Evolutionary conservation across 257 asterid species (phyloP).

Genomic region (Penstemon newberryi): DNA sequence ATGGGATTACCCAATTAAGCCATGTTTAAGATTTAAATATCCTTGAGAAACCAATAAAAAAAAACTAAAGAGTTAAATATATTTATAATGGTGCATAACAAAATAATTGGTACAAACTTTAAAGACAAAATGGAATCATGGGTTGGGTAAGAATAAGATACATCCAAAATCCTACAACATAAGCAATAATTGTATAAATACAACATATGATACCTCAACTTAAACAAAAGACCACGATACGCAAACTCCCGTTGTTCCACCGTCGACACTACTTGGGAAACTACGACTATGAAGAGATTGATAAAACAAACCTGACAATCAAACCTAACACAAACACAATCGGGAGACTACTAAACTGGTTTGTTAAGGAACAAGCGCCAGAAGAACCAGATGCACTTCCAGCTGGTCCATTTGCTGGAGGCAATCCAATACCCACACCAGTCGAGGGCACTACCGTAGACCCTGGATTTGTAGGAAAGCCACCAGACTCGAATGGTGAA

Average conservation of each 20-base stretch:
- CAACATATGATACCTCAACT: slow-evolving; percentile 31
- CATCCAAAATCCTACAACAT: slow-evolving; percentile 23
- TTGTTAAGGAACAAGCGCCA: slow-evolving; percentile 43
- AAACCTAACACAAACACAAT: slow-evolving; percentile 39
- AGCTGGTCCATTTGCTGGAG: slow-evolving; percentile 76
- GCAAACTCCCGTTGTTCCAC: slow-evolving; percentile 27
- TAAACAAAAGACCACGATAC: slow-evolving; percentile 25
- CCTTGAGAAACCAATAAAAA: too few species aligned
- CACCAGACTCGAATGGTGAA: slow-evolving; percentile 70
- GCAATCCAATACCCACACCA: slow-evolving; percentile 48
- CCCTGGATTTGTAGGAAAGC: slow-evolving; percentile 56
- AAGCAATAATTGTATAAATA: slow-evolving; percentile 32
- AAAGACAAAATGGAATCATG: neutral
- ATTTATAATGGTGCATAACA: too few species aligned
- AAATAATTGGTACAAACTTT: too few species aligned
- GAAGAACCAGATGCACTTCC: slow-evolving; percentile 58
- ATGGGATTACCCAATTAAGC: too few species aligned
- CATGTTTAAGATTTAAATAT: too few species aligned
- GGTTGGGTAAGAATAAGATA: neutral
- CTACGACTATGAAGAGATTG: slow-evolving; percentile 21
- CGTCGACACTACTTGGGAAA: slow-evolving; percentile 15
- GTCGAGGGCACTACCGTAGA: slow-evolving; percentile 64
- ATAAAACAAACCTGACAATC: slow-evolving; percentile 29
- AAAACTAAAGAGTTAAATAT: too few species aligned
- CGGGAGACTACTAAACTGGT: slow-evolving; percentile 39